These are phyloP conservation scores for Scedosporium aurantiacum DNA, from an alignment of 2,329 filamentous ascomycete genomes.

Conservation along the genomic window DNA sequence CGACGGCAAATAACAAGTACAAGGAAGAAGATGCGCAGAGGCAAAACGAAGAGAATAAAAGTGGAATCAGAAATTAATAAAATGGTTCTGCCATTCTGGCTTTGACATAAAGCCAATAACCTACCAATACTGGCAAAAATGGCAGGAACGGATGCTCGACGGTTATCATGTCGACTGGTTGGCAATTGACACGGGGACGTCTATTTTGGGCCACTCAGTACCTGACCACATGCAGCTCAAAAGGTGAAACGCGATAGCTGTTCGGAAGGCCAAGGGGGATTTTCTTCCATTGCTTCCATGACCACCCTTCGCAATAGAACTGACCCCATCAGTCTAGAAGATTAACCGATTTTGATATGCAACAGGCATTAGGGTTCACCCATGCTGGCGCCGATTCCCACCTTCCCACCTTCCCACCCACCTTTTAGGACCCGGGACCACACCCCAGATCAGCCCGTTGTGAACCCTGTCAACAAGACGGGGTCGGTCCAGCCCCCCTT, in stretches of 20 bases:
- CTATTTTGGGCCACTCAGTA: neutral
- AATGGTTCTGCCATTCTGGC: constrained; percentile 5
- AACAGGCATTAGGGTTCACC: constrained; percentile 5
- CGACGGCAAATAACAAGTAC: neutral
- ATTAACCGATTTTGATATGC: constrained; percentile 7
- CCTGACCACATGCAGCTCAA: neutral
- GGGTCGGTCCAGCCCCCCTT: neutral
- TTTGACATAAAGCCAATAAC: constrained; percentile 4
- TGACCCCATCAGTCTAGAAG: constrained; percentile 2
- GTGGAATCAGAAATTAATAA: constrained; percentile 6
- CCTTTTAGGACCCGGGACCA: constrained; percentile 1
- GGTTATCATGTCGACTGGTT: neutral
- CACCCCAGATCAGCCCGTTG: constrained; percentile 3
- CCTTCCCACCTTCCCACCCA: neutral
- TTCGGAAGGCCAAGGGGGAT: constrained; percentile 3
- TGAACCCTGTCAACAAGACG: neutral
- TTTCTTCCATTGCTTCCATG: constrained; percentile 8
- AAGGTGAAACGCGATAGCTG: constrained; percentile 4
- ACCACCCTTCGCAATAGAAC: constrained; percentile 3
- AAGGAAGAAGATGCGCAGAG: neutral
- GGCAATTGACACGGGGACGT: neutral
- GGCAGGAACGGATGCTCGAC: constrained; percentile 2
- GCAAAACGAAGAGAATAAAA: neutral
- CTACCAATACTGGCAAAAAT: constrained; percentile 7
- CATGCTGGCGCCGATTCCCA: neutral